phyloP scores from a whole-genome alignment of 2,329 filamentous ascomycete genomes.

The Sporothrix variecibatus region DNA sequence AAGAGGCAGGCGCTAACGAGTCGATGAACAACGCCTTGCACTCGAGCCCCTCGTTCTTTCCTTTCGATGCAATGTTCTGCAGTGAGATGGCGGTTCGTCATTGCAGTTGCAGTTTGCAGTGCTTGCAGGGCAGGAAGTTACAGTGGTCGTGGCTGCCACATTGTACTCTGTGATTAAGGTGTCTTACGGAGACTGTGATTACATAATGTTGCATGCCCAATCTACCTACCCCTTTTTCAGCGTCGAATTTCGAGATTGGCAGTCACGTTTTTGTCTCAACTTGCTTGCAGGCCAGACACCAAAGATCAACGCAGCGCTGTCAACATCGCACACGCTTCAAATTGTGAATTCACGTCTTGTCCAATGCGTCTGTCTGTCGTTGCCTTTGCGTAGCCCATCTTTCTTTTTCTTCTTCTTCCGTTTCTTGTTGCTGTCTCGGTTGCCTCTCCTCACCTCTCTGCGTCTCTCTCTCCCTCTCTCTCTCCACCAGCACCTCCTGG shows the following conservation, averaged over 20 bases:
- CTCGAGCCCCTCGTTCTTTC: not conserved
- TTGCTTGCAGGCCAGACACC: not conserved
- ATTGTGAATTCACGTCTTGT: not conserved
- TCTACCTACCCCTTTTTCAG: not conserved
- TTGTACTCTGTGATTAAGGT: no score
- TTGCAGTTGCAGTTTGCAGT: not conserved
- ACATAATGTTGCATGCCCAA: not conserved
- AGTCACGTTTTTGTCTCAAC: conserved; percentile 13
- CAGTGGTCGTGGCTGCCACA: not conserved
- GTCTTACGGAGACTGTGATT: not conserved
- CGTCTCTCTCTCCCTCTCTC: not conserved
- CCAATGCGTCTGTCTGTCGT: not conserved
- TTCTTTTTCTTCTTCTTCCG: not conserved
- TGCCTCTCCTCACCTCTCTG: not conserved
- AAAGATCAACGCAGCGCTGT: not conserved
- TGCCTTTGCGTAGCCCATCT: not conserved
- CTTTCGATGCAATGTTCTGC: not conserved
- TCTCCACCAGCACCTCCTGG: conserved; percentile 11
- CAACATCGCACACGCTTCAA: not conserved
- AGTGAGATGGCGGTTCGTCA: not conserved
- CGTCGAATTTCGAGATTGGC: conserved; percentile 5
- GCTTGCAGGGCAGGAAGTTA: not conserved
- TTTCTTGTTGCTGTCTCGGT: not conserved
- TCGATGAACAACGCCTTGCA: not conserved
- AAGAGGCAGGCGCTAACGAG: not conserved